phyloP scores from a whole-genome alignment of 371 early-diverging fungal species.

The Lichtheimia ramosa region DNA sequence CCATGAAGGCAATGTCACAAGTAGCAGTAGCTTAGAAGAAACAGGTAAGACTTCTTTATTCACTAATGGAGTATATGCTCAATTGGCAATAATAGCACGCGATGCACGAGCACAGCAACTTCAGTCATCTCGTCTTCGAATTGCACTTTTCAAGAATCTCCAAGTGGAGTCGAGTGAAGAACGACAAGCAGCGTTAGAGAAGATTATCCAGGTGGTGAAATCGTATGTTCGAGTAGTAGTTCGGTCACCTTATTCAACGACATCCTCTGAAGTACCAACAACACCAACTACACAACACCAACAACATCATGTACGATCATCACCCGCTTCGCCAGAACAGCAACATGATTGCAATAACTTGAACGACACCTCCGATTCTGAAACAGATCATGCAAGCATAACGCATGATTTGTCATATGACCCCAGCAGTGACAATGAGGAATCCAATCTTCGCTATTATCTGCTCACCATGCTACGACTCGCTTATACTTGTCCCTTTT shows the following conservation, averaged over 20 bases:
- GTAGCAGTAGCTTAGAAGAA: too few species aligned
- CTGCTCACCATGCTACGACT: conserved; percentile 58
- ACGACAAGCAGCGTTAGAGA: conserved; percentile 36
- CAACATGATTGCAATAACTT: background rate
- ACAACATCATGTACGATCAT: background rate
- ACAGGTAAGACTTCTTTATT: too few species aligned
- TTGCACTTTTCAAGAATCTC: conserved; percentile 46
- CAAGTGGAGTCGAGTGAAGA: conserved; percentile 41
- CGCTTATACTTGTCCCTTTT: conserved; percentile 57
- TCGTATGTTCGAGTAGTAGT: conserved; percentile 38
- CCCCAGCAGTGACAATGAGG: conserved; percentile 26
- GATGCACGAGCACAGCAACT: conserved; percentile 41
- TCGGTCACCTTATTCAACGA: conserved; percentile 25
- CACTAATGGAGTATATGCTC: too few species aligned
- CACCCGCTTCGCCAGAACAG: background rate
- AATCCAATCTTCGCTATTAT: conserved; percentile 40
- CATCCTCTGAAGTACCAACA: conserved; percentile 20
- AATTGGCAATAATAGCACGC: conserved; percentile 19
- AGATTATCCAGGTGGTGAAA: conserved; percentile 49
- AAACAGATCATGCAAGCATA: conserved; percentile 5
- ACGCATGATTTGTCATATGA: conserved; percentile 15
- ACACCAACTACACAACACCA: conserved; percentile 19
- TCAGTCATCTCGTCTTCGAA: conserved; percentile 46
- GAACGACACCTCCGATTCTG: conserved; percentile 1
- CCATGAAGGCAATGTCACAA: too few species aligned